A percentile compares a stretch with the other conserved stretches of the same genome.
phyloP scores from a whole-genome alignment of 2,329 filamentous ascomycete genomes.

The Claviceps sp. region DNA sequence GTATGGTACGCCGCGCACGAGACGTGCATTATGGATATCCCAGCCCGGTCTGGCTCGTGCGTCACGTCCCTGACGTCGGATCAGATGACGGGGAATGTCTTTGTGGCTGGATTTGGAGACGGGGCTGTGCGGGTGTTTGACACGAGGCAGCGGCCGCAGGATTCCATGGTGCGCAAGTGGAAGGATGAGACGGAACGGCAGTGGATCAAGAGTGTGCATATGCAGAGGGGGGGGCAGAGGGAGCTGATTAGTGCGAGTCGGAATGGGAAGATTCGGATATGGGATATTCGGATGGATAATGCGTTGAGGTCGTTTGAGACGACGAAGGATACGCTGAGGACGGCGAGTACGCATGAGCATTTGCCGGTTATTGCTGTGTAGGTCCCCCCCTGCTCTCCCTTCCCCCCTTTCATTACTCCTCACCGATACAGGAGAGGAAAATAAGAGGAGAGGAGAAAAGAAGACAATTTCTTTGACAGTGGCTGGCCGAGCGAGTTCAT shows the following conservation, averaged over 20 bases:
- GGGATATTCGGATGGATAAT: slow-evolving; percentile 84
- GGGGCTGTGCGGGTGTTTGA: slow-evolving; percentile 92
- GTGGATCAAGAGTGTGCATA: slow-evolving; percentile 92
- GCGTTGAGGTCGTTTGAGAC: slow-evolving; percentile 61
- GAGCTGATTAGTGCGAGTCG: slow-evolving; percentile 84
- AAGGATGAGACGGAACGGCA: slow-evolving; percentile 74
- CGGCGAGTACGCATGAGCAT: slow-evolving; percentile 88
- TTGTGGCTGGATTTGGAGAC: slow-evolving; percentile 92
- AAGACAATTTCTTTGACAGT: too few species aligned
- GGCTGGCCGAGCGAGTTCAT: too few species aligned
- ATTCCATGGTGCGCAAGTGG: slow-evolving; percentile 93
- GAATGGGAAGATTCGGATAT: slow-evolving; percentile 86
- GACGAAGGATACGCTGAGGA: slow-evolving; percentile 66
- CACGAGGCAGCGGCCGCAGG: slow-evolving; percentile 67
- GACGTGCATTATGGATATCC: slow-evolving; percentile 86
- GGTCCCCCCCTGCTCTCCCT: slow-evolving; percentile 19
- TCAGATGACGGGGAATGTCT: slow-evolving; percentile 93
- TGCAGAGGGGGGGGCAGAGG: slow-evolving; percentile 87
- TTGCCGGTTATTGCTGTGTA: slow-evolving; percentile 90
- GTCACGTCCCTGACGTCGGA: slow-evolving; percentile 94
- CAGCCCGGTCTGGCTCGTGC: slow-evolving; percentile 84
- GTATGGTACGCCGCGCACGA: slow-evolving; percentile 95
- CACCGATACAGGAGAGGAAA: too few species aligned
- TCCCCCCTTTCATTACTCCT: neutral
- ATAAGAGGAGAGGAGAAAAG: too few species aligned